Evolutionary conservation across 257 asterid species (phyloP).

Genomic region (Jacaranda copaia): DNA sequence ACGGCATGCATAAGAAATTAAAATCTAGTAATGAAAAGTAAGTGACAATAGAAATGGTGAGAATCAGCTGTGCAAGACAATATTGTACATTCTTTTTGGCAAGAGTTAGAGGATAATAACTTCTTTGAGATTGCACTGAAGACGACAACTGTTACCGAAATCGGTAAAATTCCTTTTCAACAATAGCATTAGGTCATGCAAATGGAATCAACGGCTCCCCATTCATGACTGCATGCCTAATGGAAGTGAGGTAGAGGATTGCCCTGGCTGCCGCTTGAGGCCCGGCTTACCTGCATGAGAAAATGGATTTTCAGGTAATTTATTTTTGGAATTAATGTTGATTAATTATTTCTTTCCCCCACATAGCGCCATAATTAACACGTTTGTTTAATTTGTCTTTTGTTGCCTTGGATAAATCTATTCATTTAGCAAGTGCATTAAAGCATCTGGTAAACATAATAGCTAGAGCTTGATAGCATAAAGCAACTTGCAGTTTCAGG

Average conservation of each 20-base stretch:
- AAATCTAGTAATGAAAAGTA: no score
- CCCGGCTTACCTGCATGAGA: constrained; percentile 77
- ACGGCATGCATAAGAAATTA: no score
- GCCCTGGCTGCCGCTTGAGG: constrained; percentile 92
- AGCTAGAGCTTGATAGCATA: not conserved
- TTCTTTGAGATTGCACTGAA: constrained; percentile 61
- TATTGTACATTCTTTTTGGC: no score
- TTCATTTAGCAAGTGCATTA: no score
- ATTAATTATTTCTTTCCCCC: not conserved
- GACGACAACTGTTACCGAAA: constrained; percentile 53
- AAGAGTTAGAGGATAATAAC: no score
- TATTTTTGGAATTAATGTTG: not conserved
- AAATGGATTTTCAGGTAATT: constrained; percentile 88
- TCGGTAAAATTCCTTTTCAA: no score
- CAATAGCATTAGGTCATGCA: not conserved
- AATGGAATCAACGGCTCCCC: constrained; percentile 90
- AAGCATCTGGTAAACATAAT: no score
- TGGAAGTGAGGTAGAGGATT: constrained; percentile 75
- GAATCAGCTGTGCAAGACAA: no score
- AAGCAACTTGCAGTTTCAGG: not conserved
- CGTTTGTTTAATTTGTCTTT: not conserved
- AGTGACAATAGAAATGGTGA: no score
- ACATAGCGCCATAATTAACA: constrained; percentile 1
- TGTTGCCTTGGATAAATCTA: not conserved
- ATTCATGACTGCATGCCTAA: constrained; percentile 82